Base-by-base conservation (phyloP, 371 early-diverging fungal species). In the Mortierella sp. region DNA sequence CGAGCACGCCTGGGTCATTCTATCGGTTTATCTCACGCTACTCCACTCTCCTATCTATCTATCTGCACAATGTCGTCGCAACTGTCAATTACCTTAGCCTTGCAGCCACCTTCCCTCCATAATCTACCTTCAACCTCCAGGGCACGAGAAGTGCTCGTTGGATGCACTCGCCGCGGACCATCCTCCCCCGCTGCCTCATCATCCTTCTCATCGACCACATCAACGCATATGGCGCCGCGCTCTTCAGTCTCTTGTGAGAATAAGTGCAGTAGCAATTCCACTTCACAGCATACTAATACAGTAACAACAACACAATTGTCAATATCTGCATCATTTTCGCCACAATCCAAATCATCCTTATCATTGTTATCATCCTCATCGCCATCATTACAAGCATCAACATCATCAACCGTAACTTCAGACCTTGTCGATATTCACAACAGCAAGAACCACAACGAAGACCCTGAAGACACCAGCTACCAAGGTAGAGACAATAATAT, bases 101-200 rank as follows among this genome's bases (percentile, higher is more conserved):
- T 71, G 59, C 71, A 71, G 52, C 71, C 71, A 0, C 48, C 65
- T 22, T 71, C 71, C 21, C 15, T 71, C 60, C 71, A 71, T 65
- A 59, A 52, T n/a, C 47, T 70, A 10, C 65, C 70, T 24, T n/a
- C 64, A n/a, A 60, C 58, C 50, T 68, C 69, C 11, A 52, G 16
- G 50, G 28, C 55, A 24, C 22, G 55, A 55, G 55, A 11, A 24
- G 55, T 55, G 19, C 16, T 48, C 8, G 28, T 15, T 15, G 15
- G 15, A n/a, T 24, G 63, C 22, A 16, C 63, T 4, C 47, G 48
- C 15, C 63, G 63, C 28, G 50, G 63, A 50, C 38, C 65, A 3
- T 65, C 55, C 11, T n/a, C 38, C 40, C 19, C 65, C 7, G 5
- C 50, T 9, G 6, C 2, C 33, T 48, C 47, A 4, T 50, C 32